Percentiles rank a stretch among this genome's conserved stretches.
Evolutionary conservation across 208 protist species (phyloP).

Genomic region (Phytomonas sp.): DNA sequence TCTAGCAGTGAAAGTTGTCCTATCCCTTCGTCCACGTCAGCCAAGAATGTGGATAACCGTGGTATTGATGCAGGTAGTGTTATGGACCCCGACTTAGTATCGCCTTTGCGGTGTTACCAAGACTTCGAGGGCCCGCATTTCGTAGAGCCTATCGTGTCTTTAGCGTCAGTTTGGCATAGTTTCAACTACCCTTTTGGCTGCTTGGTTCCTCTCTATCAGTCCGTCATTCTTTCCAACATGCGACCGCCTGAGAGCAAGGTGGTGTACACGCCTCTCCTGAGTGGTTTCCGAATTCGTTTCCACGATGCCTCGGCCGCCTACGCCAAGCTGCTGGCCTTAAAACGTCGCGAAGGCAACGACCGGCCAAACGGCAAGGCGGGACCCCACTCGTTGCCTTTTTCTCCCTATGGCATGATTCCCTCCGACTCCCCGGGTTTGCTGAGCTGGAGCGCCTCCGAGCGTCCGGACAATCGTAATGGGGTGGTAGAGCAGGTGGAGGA

Average conservation of each 20-base stretch:
- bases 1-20: neutral
- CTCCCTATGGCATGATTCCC: neutral
- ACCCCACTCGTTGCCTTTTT: neutral
- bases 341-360: conserved; percentile 6
- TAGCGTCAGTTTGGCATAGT: conserved; percentile 62
- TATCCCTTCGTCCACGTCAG: neutral
- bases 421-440: conserved; percentile 25
- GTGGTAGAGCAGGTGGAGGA: conserved; percentile 62
- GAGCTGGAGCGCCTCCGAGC: conserved; percentile 64
- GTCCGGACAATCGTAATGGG: conserved; percentile 72
- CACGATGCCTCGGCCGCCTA: conserved; percentile 47
- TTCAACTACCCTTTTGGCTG: conserved; percentile 76
- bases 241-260: conserved; percentile 51
- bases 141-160: conserved; percentile 53
- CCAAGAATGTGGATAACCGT: neutral
- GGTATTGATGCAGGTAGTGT: neutral
- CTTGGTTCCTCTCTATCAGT: conserved; percentile 42
- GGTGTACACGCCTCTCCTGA: conserved; percentile 75
- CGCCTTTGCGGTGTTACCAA: neutral
- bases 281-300: conserved; percentile 76
- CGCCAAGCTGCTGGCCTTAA: conserved; percentile 29
- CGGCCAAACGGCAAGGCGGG: neutral
- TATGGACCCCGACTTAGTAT: neutral
- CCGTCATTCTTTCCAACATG: conserved; percentile 49
- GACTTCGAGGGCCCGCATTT: conserved; percentile 25